Base-by-base conservation (phyloP, 1,284 basidiomycete genomes). In the Mixia osmundae region DNA sequence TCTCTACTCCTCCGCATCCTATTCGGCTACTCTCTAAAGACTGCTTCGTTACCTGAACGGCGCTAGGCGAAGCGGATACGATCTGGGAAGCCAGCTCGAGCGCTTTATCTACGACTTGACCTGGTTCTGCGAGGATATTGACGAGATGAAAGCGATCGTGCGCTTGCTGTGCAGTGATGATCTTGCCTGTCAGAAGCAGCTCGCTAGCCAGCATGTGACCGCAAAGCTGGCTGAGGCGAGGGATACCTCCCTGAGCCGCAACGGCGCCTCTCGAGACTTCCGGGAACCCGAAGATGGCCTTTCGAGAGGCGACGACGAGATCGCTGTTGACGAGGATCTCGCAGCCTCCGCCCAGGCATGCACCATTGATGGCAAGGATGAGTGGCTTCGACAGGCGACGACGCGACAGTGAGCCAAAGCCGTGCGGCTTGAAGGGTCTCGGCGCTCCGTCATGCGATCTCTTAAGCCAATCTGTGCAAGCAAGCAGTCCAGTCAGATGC, bases 241-340 rank as follows among this genome's bases (percentile, higher is more conserved):
- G 60, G 58, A 50, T 51, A 66, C 76, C 78, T 48, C 79, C 79
- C 48, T 72, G 69, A 8, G 66, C 59, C 7, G 75, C 77, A 16
- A 73, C 54, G 2, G 80, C 78, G 0, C 79, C 80, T 28, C 75
- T 64, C 52, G 70, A 72, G 2, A 79, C 79, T 49, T 85, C 80
- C 0, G 77, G 77, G 24, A 83, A 61, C 3, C 67, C 75, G 42
- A 87, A 73, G 39, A 65, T 67, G 5, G 75, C 71, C 9, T 70
- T 64, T 30, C 71, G 61, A 38, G 63, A 66, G 2, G 77, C 72
- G n/a, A 87, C 58, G 22, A 82, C 75, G 19, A 83, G 53, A 51
- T 85, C 79, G 46, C 76, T 80, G 45, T 83, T 83, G 7, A 82
- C 52, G 1, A 78, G 45, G 34, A 80, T 67, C 52, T 85, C 79